These are phyloP conservation scores for Alectoria sarmentosa DNA, from an alignment of 495 filamentous ascomycete genomes.

Conservation along the genomic window DNA sequence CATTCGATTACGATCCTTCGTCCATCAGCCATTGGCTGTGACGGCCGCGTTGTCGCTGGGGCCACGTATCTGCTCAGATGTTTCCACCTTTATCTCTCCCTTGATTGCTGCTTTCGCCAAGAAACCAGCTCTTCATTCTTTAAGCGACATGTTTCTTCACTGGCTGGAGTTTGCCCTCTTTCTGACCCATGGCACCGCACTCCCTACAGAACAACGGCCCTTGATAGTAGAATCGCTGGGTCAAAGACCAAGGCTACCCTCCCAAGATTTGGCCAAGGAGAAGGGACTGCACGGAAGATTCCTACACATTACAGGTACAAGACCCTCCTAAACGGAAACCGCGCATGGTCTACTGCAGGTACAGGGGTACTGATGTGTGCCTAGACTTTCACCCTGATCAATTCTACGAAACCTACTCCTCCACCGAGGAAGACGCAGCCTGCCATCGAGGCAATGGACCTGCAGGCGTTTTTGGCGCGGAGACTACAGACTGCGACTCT, in stretches of 20 bases:
- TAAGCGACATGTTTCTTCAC: conserved; percentile 11
- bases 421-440: conserved; percentile 54
- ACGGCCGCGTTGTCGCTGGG: background rate
- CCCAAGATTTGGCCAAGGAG: background rate
- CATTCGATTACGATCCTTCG: background rate
- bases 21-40: background rate
- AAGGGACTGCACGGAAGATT: conserved; percentile 68
- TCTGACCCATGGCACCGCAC: conserved; percentile 3
- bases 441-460: conserved; percentile 76
- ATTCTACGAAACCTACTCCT: conserved; percentile 71
- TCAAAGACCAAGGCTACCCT: background rate
- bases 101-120: background rate
- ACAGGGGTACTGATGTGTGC: conserved; percentile 5
- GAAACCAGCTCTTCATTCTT: background rate
- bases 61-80: background rate
- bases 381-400: conserved; percentile 86
- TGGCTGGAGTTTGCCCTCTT: conserved; percentile 6
- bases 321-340: background rate
- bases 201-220: conserved; percentile 16
- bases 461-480: conserved; percentile 74
- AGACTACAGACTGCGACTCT: conserved; percentile 82
- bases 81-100: background rate
- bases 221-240: background rate
- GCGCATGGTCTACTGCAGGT: background rate
- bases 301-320: conserved; percentile 85